phyloP scores from a whole-genome alignment of 805 yeast species.

The Dipodascus albidus region DNA sequence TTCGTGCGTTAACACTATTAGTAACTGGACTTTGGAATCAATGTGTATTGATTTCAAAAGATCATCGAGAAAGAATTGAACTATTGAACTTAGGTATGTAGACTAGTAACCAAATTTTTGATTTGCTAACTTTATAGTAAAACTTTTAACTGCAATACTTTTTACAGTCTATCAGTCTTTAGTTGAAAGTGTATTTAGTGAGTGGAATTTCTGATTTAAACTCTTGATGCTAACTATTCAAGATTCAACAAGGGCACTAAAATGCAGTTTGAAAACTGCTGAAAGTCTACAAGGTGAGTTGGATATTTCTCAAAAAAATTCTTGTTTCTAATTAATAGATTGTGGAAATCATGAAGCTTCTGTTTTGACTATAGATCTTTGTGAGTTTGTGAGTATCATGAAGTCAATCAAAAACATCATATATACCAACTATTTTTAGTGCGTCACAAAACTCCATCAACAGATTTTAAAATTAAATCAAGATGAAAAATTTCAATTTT shows the following conservation, averaged over 20 bases:
- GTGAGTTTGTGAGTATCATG: not conserved
- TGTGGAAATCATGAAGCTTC: not conserved
- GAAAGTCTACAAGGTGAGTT: not conserved
- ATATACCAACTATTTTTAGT: not conserved
- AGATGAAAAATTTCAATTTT: not conserved
- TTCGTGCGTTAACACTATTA: not conserved
- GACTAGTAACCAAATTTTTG: not conserved
- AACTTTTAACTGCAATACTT: not conserved
- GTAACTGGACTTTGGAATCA: constrained; percentile 1
- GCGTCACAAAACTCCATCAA: not conserved
- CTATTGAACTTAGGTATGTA: not conserved
- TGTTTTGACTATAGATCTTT: not conserved
- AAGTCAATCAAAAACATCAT: not conserved
- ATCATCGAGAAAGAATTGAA: not conserved
- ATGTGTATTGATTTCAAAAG: not conserved
- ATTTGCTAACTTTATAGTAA: not conserved
- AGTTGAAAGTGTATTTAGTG: not conserved
- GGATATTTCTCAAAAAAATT: not conserved
- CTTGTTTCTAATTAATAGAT: not conserved
- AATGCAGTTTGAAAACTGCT: not conserved
- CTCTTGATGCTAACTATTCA: not conserved
- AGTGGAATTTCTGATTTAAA: not conserved
- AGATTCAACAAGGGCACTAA: not conserved
- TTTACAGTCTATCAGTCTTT: not conserved
- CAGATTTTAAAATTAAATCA: not conserved